A percentile compares a stretch with the other conserved stretches of the same genome.
These are phyloP conservation scores for Tritrichomonas foetus DNA, from an alignment of 208 protist species.

Conservation along the genomic window DNA sequence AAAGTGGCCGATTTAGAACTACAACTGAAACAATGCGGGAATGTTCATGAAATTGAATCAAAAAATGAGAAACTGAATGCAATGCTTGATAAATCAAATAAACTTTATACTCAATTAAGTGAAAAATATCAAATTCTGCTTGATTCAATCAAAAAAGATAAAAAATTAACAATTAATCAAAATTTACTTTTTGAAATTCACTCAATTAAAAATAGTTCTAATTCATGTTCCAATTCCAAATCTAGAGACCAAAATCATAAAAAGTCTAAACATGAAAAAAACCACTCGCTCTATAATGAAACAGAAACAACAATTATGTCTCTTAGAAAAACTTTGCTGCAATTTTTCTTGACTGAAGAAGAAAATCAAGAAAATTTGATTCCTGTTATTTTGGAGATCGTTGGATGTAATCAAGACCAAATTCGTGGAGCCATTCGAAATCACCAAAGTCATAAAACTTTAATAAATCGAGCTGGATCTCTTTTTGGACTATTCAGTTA, in stretches of 20 bases:
- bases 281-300: not conserved
- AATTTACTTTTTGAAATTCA: not conserved
- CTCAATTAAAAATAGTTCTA: not conserved
- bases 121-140: not conserved
- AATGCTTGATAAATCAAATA: constrained; percentile 29
- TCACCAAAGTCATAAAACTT: not conserved
- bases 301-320: not conserved
- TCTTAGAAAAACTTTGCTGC: not conserved
- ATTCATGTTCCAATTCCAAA: not conserved
- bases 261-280: not conserved
- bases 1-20: not conserved
- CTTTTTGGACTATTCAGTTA: not conserved
- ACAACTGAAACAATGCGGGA: not conserved
- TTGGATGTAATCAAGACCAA: not conserved
- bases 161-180: no score
- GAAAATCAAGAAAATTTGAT: not conserved
- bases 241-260: not conserved
- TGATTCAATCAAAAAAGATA: no score
- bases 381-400: not conserved
- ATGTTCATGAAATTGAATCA: not conserved
- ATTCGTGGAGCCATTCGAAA: not conserved
- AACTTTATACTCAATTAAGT: not conserved
- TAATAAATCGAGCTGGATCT: not conserved
- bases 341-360: not conserved
- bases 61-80: not conserved